Percentiles rank a stretch among this genome's conserved stretches.
These are phyloP conservation scores for Agrostemma githago DNA, from an alignment of 148 eudicot genomes.

Conservation along the genomic window DNA sequence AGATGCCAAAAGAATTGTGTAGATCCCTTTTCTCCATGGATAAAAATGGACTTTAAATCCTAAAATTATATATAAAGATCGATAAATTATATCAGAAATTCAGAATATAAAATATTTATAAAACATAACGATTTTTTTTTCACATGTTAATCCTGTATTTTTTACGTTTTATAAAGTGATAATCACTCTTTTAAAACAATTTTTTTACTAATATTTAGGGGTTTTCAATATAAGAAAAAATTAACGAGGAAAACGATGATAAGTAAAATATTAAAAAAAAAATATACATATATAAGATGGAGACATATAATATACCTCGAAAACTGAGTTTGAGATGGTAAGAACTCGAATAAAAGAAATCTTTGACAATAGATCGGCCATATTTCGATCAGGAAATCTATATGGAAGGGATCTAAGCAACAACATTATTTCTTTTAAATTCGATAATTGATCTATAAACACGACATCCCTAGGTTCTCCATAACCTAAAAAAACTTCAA, in stretches of 20 bases:
- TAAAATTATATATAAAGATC: background rate
- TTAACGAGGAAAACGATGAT: no score
- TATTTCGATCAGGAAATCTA: background rate
- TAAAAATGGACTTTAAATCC: constrained; percentile 18
- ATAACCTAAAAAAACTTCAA: constrained; percentile 1
- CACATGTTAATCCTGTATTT: no score
- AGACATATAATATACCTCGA: constrained; percentile 18
- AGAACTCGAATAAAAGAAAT: constrained; percentile 11
- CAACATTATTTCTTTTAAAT: constrained; percentile 12
- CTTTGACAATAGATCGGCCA: background rate
- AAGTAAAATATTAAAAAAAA: background rate
- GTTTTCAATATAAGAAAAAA: no score
- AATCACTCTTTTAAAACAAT: no score
- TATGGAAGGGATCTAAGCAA: background rate
- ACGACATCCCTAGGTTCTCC: constrained; percentile 3
- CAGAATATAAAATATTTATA: background rate
- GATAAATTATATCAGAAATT: background rate
- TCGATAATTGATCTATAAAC: background rate
- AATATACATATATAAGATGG: background rate
- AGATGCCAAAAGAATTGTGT: constrained; percentile 17
- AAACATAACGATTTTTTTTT: background rate
- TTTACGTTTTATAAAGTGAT: no score
- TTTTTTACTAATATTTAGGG: no score
- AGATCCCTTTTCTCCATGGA: background rate
- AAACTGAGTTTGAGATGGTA: constrained; percentile 16